phyloP scores from a whole-genome alignment of 495 filamentous ascomycete genomes.

The Penicillium waksmanii region DNA sequence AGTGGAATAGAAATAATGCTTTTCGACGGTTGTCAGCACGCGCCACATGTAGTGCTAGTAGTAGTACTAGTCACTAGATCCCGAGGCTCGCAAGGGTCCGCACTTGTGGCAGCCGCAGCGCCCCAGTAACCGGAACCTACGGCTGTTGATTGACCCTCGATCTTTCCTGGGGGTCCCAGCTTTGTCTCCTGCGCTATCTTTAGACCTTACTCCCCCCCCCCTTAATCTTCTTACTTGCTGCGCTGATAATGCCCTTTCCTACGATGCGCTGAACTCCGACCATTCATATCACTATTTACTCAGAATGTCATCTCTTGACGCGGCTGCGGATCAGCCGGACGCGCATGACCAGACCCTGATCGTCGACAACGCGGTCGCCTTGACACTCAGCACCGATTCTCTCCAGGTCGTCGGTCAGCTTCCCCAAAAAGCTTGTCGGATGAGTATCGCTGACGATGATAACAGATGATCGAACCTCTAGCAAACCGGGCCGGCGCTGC shows the following conservation, averaged over 20 bases:
- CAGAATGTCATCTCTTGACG: slow-evolving; percentile 34
- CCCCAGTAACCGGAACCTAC: slow-evolving; percentile 24
- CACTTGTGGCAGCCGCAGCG: too few species aligned
- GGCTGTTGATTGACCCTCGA: slow-evolving; percentile 16
- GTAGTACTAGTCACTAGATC: not conserved
- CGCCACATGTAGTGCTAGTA: not conserved
- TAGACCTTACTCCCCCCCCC: slow-evolving; percentile 12
- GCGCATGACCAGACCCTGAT: slow-evolving; percentile 50
- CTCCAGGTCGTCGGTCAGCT: slow-evolving; percentile 65
- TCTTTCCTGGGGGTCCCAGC: slow-evolving; percentile 20
- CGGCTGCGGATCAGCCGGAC: slow-evolving; percentile 28
- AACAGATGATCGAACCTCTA: slow-evolving; percentile 38
- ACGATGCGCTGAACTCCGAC: slow-evolving; percentile 12
- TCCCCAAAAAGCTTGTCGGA: not conserved
- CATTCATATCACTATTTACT: slow-evolving; percentile 11
- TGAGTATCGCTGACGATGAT: slow-evolving; percentile 10
- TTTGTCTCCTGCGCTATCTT: slow-evolving; percentile 19
- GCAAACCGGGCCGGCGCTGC: slow-evolving; percentile 39
- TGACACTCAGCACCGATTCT: slow-evolving; percentile 66
- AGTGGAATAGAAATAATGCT: slow-evolving; percentile 36
- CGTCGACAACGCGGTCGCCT: slow-evolving; percentile 61
- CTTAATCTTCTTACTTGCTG: slow-evolving; percentile 2
- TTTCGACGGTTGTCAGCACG: not conserved
- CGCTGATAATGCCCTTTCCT: slow-evolving; percentile 2
- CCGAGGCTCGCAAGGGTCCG: slow-evolving; percentile 20